Percentiles rank a stretch among this genome's conserved stretches.
Conservation (phyloP, 2,329 filamentous ascomycete species). For the Cladosporium sp. region DNA sequence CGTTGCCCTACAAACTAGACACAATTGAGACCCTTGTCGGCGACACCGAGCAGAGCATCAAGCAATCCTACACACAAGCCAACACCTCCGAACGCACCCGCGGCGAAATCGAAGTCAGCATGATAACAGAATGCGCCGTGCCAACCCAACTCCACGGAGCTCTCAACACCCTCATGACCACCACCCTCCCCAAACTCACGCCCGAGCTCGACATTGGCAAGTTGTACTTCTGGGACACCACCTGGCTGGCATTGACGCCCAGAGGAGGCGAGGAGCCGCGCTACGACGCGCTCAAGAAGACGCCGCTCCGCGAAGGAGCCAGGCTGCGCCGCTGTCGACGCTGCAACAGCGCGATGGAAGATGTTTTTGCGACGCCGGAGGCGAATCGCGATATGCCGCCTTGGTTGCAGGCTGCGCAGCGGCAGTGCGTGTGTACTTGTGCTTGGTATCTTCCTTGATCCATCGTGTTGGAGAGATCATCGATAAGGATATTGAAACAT, state of each 20-base stretch:
- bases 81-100: constrained; percentile 48
- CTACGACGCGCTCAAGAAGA: constrained; percentile 58
- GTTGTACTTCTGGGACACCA: constrained; percentile 72
- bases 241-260: constrained; percentile 61
- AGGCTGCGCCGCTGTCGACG: constrained; percentile 45
- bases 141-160: constrained; percentile 53
- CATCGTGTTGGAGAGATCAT: not conserved
- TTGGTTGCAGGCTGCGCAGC: constrained; percentile 35
- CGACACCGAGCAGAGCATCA: constrained; percentile 67
- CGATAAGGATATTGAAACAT: not conserved
- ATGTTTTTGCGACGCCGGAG: constrained; percentile 35
- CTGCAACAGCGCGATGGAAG: constrained; percentile 50
- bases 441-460: constrained; percentile 22
- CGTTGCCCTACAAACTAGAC: constrained; percentile 48
- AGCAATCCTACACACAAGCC: constrained; percentile 54
- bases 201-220: constrained; percentile 63
- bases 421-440: constrained; percentile 29
- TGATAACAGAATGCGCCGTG: constrained; percentile 54
- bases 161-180: constrained; percentile 50
- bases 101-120: constrained; percentile 52
- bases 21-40: constrained; percentile 50
- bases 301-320: constrained; percentile 37
- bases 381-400: constrained; percentile 23
- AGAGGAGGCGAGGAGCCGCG: constrained; percentile 47
- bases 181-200: constrained; percentile 57